phyloP scores from a whole-genome alignment of 306 rosid species.

The Quercus mongolica region DNA sequence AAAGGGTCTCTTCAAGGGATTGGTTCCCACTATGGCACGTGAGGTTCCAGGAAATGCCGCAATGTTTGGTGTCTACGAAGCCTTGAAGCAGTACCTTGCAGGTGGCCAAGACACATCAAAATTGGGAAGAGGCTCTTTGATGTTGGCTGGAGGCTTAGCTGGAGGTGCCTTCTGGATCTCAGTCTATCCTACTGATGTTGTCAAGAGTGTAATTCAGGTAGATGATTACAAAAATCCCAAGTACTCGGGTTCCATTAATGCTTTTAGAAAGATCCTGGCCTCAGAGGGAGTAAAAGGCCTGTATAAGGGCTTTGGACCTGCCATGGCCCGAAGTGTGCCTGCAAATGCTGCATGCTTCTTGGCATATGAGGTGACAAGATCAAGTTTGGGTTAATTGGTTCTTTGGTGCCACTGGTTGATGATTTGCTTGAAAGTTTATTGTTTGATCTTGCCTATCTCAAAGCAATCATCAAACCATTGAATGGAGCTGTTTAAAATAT shows the following conservation, averaged over 20 bases:
- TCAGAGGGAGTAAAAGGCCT: slow-evolving; percentile 78
- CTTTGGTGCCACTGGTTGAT: background rate
- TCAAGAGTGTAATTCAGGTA: slow-evolving; percentile 87
- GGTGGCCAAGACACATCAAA: slow-evolving; percentile 78
- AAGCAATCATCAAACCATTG: background rate
- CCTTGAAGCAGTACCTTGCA: slow-evolving; percentile 60
- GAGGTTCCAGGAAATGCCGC: slow-evolving; percentile 94
- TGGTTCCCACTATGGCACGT: slow-evolving; percentile 86
- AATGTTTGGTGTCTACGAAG: slow-evolving; percentile 94
- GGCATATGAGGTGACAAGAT: slow-evolving; percentile 87
- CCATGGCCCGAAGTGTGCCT: slow-evolving; percentile 85
- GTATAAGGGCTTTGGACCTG: slow-evolving; percentile 95
- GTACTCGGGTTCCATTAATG: slow-evolving; percentile 74
- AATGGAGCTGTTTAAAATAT: background rate
- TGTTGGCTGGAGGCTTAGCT: slow-evolving; percentile 89
- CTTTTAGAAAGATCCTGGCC: slow-evolving; percentile 66
- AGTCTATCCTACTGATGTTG: slow-evolving; percentile 89
- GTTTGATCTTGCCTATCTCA: background rate
- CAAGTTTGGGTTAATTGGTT: slow-evolving; percentile 61
- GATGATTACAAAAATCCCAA: slow-evolving; percentile 87
- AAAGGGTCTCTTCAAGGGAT: slow-evolving; percentile 83
- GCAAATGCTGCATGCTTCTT: slow-evolving; percentile 98
- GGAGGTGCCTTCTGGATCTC: slow-evolving; percentile 75
- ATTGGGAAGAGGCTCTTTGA: slow-evolving; percentile 80
- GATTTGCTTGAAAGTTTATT: slow-evolving; percentile 2